Base-by-base conservation (phyloP, 768 basidiomycete species). In the Mycena epipterygia region DNA sequence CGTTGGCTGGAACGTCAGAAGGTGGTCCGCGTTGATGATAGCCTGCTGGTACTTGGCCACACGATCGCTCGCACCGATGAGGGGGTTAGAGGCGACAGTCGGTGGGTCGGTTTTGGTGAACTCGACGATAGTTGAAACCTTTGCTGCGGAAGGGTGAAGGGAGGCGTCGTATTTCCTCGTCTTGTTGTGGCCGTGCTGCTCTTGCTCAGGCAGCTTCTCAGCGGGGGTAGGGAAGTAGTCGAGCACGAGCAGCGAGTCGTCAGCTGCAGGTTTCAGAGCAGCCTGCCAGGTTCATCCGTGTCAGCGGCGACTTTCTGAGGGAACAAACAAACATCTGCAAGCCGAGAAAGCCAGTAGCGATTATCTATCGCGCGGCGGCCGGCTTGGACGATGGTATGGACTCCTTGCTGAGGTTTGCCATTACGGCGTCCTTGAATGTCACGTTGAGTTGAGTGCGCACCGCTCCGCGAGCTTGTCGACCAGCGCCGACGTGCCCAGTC, bases 1-100 rank as follows among this genome's bases (percentile, higher is more conserved):
- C 41, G 64, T 70, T 37, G 56, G 11, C 42, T 70, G 69, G 57
- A 66, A 65, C 30, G n/a, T 64, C 17, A 64, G 58, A 29, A 70
- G 57, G 57, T 66, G 41, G 41, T 59, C 63, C 33, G 69, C 64
- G 17, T 70, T 66, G 41, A 13, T 64, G 63, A 70, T 70, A 46
- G 69, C 69, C 49, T 70, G 69, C 52, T 70, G 69, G 58, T 70
- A 70, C 37, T 70, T 70, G 56, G 30, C 64, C 39, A 70, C 69
- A 27, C 11, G 17, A 27, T 29, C 63, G 23, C 17, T 70, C 49
- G 63, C 29, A 37, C 68, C 68, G 57, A 70, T 37, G 48, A 70
- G 62, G 39, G 67, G 68, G 48, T 70, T 70, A n/a, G 29, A 64
- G 30, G 61, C 13, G 35, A 58, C 23, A 48, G 25, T 56, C 9